Conservation (phyloP, 2,329 filamentous ascomycete species). For the Neofusicoccum parvum region DNA sequence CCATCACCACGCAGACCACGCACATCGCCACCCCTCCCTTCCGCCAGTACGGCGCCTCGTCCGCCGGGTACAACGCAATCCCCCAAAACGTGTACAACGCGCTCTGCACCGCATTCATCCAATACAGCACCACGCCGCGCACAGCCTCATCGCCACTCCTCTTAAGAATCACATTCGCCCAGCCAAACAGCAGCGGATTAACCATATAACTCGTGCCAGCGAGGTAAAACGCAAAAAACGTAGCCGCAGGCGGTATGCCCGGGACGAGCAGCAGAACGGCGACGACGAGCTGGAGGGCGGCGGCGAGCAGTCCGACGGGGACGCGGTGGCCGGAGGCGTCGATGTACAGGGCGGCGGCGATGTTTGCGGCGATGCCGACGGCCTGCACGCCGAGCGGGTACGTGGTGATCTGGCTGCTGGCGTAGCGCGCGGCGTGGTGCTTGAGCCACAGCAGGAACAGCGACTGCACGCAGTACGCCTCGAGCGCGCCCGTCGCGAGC, state of each 20-base stretch:
- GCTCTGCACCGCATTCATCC: slow-evolving; percentile 45
- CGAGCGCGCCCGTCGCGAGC: slow-evolving; percentile 37
- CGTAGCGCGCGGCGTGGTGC: slow-evolving; percentile 46
- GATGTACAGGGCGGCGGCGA: slow-evolving; percentile 41
- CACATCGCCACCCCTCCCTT: slow-evolving; percentile 43
- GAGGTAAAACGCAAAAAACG: slow-evolving; percentile 43
- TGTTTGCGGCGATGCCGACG: slow-evolving; percentile 56
- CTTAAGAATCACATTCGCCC: slow-evolving; percentile 44
- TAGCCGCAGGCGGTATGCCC: slow-evolving; percentile 33
- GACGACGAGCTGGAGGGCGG: slow-evolving; percentile 36
- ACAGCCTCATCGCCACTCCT: slow-evolving; percentile 45
- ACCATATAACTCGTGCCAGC: slow-evolving; percentile 45
- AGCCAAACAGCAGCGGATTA: slow-evolving; percentile 44
- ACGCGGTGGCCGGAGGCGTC: slow-evolving; percentile 40
- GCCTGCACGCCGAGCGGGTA: slow-evolving; percentile 61
- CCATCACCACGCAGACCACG: slow-evolving; percentile 27
- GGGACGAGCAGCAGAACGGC: slow-evolving; percentile 39
- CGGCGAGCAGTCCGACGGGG: slow-evolving; percentile 40
- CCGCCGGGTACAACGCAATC: slow-evolving; percentile 46
- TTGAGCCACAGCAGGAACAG: slow-evolving; percentile 37
- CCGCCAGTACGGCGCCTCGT: slow-evolving; percentile 48
- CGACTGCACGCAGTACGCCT: slow-evolving; percentile 31
- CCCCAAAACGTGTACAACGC: slow-evolving; percentile 51
- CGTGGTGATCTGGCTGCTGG: slow-evolving; percentile 44
- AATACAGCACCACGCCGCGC: slow-evolving; percentile 43